A percentile compares a stretch with the other conserved stretches of the same genome.
Conservation (phyloP, 2,329 filamentous ascomycete genomes). For the Ophioceras dolichostomum region DNA sequence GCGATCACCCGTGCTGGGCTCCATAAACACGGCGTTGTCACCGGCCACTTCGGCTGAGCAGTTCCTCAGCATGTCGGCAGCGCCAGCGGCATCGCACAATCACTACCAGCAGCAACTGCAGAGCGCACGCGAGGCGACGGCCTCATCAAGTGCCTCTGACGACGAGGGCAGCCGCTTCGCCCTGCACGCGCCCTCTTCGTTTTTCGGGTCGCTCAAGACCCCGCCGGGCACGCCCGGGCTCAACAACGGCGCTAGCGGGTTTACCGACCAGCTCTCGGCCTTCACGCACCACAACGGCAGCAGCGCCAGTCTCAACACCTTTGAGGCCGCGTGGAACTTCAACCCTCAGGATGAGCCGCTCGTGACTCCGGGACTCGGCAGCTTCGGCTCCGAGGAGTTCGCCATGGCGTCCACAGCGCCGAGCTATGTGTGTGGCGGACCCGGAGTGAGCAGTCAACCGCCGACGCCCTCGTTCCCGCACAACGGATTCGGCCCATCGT, state of each 20-base stretch:
- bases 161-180: conserved; percentile 15
- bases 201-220: conserved; percentile 32
- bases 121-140: conserved; percentile 25
- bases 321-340: conserved; percentile 20
- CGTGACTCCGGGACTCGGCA: conserved; percentile 31
- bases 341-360: conserved; percentile 33
- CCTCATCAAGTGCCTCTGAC: conserved; percentile 24
- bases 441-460: conserved; percentile 30
- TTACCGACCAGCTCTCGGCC: conserved; percentile 11
- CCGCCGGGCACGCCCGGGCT: conserved; percentile 41
- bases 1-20: conserved; percentile 26
- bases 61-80: conserved; percentile 2
- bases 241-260: not conserved
- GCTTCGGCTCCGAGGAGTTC: conserved; percentile 33
- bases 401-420: conserved; percentile 24
- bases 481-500: conserved; percentile 28
- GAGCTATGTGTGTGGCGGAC: conserved; percentile 25
- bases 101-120: too few species aligned
- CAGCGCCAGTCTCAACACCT: too few species aligned
- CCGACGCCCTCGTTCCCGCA: conserved; percentile 33
- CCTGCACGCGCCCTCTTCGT: conserved; percentile 7
- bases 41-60: conserved; percentile 14
- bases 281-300: conserved; percentile 14
- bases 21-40: conserved; percentile 26
- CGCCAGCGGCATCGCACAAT: too few species aligned